These are phyloP conservation scores for Adansonia grandidieri DNA, from an alignment of 441 rosid genomes.

Conservation along the genomic window DNA sequence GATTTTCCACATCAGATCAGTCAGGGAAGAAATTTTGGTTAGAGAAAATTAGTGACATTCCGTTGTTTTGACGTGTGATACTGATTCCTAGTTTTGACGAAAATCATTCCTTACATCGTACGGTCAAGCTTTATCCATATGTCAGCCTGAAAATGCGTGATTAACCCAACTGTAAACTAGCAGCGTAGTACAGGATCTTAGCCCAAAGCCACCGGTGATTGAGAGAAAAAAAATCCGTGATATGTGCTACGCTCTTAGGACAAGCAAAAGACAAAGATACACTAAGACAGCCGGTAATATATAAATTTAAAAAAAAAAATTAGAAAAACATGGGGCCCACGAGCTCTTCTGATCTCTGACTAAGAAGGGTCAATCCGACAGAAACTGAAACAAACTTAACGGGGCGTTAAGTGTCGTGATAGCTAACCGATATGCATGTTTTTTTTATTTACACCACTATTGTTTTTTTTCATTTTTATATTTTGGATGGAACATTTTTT, in stretches of 20 bases:
- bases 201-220: conserved; percentile 28
- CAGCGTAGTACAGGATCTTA: conserved; percentile 12
- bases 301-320: too few species aligned
- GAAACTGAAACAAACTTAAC: conserved; percentile 27
- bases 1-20: conserved; percentile 3
- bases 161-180: background rate
- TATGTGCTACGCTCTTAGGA: conserved; percentile 19
- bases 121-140: background rate
- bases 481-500: background rate
- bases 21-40: conserved; percentile 20
- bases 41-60: background rate
- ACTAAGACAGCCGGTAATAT: conserved; percentile 27
- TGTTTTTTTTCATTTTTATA: background rate
- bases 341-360: conserved; percentile 17
- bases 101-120: too few species aligned
- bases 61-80: too few species aligned
- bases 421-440: conserved; percentile 41
- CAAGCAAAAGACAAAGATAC: background rate
- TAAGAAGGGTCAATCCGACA: conserved; percentile 33
- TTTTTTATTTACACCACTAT: background rate
- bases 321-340: background rate
- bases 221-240: background rate
- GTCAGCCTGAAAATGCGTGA: background rate
- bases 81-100: too few species aligned
- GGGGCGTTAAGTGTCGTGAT: conserved; percentile 43